Percentiles rank a stretch among this genome's conserved stretches.
phyloP scores from a whole-genome alignment of 1,139 yeast genomes.

The Candida anutae region DNA sequence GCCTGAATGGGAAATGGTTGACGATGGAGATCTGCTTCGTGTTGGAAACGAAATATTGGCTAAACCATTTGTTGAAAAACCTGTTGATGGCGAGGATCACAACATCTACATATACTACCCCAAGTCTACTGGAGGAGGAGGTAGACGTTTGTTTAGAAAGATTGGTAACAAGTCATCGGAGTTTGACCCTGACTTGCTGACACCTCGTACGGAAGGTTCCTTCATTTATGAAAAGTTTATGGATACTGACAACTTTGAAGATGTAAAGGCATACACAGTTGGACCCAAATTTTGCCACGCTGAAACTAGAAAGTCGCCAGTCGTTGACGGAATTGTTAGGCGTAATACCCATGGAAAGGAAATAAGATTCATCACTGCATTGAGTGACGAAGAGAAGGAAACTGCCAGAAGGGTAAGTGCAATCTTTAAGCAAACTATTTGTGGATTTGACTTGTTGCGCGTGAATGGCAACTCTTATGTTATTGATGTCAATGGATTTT shows the following conservation, averaged over 20 bases:
- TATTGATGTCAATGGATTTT: slow-evolving; percentile 96
- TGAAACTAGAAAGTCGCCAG: slow-evolving; percentile 96
- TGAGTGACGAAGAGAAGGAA: slow-evolving; percentile 62
- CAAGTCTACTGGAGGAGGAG: slow-evolving; percentile 91
- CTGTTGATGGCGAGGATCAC: slow-evolving; percentile 98
- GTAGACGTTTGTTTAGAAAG: slow-evolving; percentile 85
- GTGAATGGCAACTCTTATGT: slow-evolving; percentile 87
- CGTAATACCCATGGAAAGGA: slow-evolving; percentile 98
- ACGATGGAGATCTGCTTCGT: slow-evolving; percentile 73
- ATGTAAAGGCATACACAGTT: slow-evolving; percentile 96
- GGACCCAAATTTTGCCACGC: slow-evolving; percentile 92
- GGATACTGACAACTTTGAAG: slow-evolving; percentile 98
- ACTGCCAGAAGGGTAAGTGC: slow-evolving; percentile 75
- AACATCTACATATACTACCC: slow-evolving; percentile 92
- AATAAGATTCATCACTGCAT: slow-evolving; percentile 78
- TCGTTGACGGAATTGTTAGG: slow-evolving; percentile 95
- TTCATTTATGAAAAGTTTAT: slow-evolving; percentile 89
- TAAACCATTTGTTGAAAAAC: slow-evolving; percentile 96
- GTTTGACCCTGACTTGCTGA: slow-evolving; percentile 70
- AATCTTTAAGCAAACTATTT: slow-evolving; percentile 87
- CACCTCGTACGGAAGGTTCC: slow-evolving; percentile 85
- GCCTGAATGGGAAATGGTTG: slow-evolving; percentile 84
- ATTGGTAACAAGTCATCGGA: slow-evolving; percentile 97
- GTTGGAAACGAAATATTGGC: slow-evolving; percentile 66
- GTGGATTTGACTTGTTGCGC: slow-evolving; percentile 92